Percentiles rank a stretch among this genome's conserved stretches.
Conservation (phyloP, 306 rosid species). For the Gleditsia sinensis region DNA sequence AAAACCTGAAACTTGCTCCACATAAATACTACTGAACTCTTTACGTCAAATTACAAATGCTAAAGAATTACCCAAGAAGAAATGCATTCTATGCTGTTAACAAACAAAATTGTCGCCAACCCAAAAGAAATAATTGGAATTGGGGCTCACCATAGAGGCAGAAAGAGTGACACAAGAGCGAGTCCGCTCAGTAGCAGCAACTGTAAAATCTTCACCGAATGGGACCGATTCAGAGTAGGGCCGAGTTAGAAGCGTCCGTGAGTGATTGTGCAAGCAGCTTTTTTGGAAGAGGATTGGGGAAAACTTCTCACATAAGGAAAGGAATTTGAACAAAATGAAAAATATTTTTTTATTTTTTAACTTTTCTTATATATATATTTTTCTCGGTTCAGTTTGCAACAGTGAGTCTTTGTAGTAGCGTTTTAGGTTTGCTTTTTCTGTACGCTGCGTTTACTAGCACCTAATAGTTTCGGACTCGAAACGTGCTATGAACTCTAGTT, state of each 20-base stretch:
- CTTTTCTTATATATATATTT: neutral
- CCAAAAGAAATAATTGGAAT: neutral
- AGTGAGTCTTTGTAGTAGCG: slow-evolving; percentile 13
- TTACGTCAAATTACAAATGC: slow-evolving; percentile 13
- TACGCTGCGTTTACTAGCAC: slow-evolving; percentile 48
- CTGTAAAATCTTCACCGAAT: slow-evolving; percentile 33
- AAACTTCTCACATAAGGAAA: slow-evolving; percentile 35
- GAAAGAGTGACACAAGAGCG: slow-evolving; percentile 33
- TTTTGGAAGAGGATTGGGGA: slow-evolving; percentile 4
- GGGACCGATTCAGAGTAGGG: slow-evolving; percentile 35
- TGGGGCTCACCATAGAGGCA: slow-evolving; percentile 72
- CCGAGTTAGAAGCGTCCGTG: slow-evolving; percentile 16
- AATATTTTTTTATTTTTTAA: neutral
- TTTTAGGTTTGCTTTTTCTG: slow-evolving; percentile 57
- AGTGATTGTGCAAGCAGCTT: slow-evolving; percentile 27
- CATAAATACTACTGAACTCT: neutral
- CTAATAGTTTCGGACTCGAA: slow-evolving; percentile 49
- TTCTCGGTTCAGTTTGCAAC: slow-evolving; percentile 22
- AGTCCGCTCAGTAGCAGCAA: slow-evolving; percentile 52
- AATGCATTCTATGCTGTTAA: slow-evolving; percentile 30
- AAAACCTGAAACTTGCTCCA: neutral
- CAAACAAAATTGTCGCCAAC: slow-evolving; percentile 2
- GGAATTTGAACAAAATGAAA: slow-evolving; percentile 19
- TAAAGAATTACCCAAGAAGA: slow-evolving; percentile 19
- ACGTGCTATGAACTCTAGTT: slow-evolving; percentile 5